A percentile compares a stretch with the other conserved stretches of the same genome.
These are phyloP conservation scores for Diplodia sapinea DNA, from an alignment of 2,329 filamentous ascomycete genomes.

Conservation along the genomic window DNA sequence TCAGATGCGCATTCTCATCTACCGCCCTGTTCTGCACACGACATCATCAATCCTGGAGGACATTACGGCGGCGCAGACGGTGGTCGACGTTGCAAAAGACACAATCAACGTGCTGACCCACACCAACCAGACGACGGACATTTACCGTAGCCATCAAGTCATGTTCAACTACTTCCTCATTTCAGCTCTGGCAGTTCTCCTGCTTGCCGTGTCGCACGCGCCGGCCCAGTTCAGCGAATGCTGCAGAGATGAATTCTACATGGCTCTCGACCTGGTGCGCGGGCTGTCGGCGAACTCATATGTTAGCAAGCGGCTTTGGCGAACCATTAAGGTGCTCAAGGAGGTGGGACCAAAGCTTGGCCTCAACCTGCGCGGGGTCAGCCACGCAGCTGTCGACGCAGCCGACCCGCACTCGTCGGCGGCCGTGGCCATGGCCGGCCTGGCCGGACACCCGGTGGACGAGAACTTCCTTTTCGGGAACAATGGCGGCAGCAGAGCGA, in stretches of 20 bases:
- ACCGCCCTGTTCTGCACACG: conserved; percentile 85
- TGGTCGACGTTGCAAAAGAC: conserved; percentile 76
- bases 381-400: conserved; percentile 42
- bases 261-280: conserved; percentile 75
- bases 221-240: conserved; percentile 71
- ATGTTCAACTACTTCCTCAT: conserved; percentile 83
- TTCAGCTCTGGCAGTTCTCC: conserved; percentile 75
- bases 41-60: conserved; percentile 82
- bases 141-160: conserved; percentile 74
- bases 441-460: conserved; percentile 67
- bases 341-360: conserved; percentile 74
- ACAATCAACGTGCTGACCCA: conserved; percentile 74
- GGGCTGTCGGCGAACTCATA: conserved; percentile 73
- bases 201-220: conserved; percentile 76
- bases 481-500: conserved; percentile 7
- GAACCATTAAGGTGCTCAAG: conserved; percentile 72
- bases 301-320: conserved; percentile 75
- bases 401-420: conserved; percentile 65
- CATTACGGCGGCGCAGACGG: conserved; percentile 72
- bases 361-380: conserved; percentile 52
- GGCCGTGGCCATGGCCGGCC: conserved; percentile 69
- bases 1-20: conserved; percentile 87
- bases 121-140: conserved; percentile 72
- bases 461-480: conserved; percentile 58
- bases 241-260: conserved; percentile 78